Base-by-base conservation (phyloP, 164 flowering plant genomes). In the Paratinospora sagittata region DNA sequence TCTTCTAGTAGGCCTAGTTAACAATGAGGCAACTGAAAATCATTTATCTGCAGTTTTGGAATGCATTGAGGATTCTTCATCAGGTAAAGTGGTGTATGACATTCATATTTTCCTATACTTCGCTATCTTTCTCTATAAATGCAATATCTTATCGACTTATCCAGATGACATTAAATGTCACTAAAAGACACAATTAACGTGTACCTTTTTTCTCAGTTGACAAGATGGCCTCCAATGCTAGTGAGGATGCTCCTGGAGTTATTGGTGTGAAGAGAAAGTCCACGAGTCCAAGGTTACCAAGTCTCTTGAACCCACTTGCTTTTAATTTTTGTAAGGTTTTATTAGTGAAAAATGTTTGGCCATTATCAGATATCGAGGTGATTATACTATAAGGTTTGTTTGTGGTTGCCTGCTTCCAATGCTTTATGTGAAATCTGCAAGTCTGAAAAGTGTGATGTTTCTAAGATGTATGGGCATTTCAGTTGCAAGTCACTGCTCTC, bases 251-350 rank as follows among this genome's bases (percentile, higher is more conserved):
- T 70, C 72, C 55, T 72, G 79, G 72, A 75, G 66, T 47, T 65
- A 34, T 70, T 76, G 79, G 85, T 72, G 55, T 70, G 63, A 87
- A 88, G 80, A 88, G 92, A 78, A 84, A 84, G 78, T 77, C 67
- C 39, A 39, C 27, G 19, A 78, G 77, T 70, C 76, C 45, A 85
- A 83, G 89, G 92, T 89, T 23, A 73, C 39, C 68, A 70, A 0
- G 58, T 39, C 27, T 17, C 64, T 27, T 36, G 55, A 58, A 21
- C 8, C 55, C 17, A 68, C 26, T 67, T n/a, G 12, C 2, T 34
- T 37, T 67, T 64, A 27, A 3, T 67, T 64, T 2, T 10, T 63
- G 21, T 55, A 21, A 19, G 21, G 24, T 41, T 30, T 26, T 8
- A 70, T 37, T 10, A 43, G 34, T 13, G 27, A 43, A 21, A 30